These are phyloP conservation scores for Saraca asoca DNA, from an alignment of 331 rosid species.

Conservation along the genomic window DNA sequence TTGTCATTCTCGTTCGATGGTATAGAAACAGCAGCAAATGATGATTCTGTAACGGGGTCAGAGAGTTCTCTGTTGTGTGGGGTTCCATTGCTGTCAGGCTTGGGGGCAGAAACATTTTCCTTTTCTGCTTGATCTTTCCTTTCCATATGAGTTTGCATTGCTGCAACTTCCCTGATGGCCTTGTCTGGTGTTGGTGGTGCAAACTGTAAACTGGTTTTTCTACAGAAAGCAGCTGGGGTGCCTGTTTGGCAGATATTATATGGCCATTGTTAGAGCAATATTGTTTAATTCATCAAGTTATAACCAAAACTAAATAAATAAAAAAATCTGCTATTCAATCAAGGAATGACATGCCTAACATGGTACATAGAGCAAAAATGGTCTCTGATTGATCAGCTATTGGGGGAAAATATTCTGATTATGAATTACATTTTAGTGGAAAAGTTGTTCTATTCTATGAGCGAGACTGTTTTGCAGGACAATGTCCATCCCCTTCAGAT, in stretches of 20 bases:
- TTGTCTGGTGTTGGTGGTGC: conserved; percentile 60
- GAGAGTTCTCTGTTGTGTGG: conserved; percentile 39
- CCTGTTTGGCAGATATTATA: conserved; percentile 43
- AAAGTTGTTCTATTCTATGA: conserved; percentile 1
- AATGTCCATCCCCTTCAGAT: background rate
- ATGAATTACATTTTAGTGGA: background rate
- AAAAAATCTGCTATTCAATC: no score
- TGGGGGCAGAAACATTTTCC: conserved; percentile 31
- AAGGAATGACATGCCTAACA: no score
- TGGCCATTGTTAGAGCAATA: conserved; percentile 21
- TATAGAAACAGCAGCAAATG: conserved; percentile 40
- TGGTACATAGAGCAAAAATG: background rate
- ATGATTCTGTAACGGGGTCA: conserved; percentile 33
- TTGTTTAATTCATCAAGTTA: conserved; percentile 9
- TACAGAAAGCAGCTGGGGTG: conserved; percentile 35
- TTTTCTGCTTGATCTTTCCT: conserved; percentile 35
- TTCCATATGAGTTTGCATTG: conserved; percentile 30
- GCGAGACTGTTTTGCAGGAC: background rate
- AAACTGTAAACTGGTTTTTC: conserved; percentile 39
- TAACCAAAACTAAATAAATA: no score
- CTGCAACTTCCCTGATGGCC: conserved; percentile 34
- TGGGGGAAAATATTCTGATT: conserved; percentile 1
- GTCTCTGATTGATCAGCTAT: conserved; percentile 30
- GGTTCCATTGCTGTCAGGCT: conserved; percentile 34
- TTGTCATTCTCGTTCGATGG: conserved; percentile 44